Conservation (phyloP, 768 basidiomycete species). For the Hirschioporus abietinus region DNA sequence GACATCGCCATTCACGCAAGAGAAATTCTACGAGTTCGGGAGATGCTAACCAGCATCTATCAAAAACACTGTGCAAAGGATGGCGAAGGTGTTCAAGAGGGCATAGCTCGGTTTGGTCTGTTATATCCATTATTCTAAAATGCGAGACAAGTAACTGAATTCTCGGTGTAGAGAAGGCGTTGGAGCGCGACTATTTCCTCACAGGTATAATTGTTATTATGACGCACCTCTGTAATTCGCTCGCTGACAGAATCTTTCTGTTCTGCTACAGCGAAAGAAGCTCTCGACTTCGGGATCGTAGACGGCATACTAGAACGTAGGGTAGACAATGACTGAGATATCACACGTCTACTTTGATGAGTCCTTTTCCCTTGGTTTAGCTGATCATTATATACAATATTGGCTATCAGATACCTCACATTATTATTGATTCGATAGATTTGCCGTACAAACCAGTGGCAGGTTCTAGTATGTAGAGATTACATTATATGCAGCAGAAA, state of each 20-base stretch:
- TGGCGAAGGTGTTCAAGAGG: conserved; percentile 58
- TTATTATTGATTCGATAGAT: too few relatives aligned
- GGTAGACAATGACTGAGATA: not conserved
- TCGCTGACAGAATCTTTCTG: not conserved
- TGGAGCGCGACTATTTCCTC: conserved; percentile 97
- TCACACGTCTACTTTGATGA: too few relatives aligned
- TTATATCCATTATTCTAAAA: conserved; percentile 13
- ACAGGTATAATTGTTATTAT: conserved; percentile 34
- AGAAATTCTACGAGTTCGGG: conserved; percentile 88
- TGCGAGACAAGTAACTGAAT: conserved; percentile 6
- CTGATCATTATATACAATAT: too few relatives aligned
- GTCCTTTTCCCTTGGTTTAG: too few relatives aligned
- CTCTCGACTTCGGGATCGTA: conserved; percentile 86
- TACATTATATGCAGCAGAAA: too few relatives aligned
- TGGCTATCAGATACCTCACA: too few relatives aligned
- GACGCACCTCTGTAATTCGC: too few relatives aligned
- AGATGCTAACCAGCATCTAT: conserved; percentile 82
- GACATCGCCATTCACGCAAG: conserved; percentile 98
- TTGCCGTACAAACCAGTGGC: too few relatives aligned
- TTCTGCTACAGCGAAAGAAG: conserved; percentile 63
- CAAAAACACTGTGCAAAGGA: conserved; percentile 73
- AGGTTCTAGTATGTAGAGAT: too few relatives aligned
- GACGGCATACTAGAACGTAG: conserved; percentile 86
- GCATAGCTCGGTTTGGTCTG: conserved; percentile 75
- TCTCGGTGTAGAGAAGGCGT: conserved; percentile 59